These are phyloP conservation scores for Gloeostereum incarnatum DNA, from an alignment of 768 basidiomycete species.

Conservation along the genomic window DNA sequence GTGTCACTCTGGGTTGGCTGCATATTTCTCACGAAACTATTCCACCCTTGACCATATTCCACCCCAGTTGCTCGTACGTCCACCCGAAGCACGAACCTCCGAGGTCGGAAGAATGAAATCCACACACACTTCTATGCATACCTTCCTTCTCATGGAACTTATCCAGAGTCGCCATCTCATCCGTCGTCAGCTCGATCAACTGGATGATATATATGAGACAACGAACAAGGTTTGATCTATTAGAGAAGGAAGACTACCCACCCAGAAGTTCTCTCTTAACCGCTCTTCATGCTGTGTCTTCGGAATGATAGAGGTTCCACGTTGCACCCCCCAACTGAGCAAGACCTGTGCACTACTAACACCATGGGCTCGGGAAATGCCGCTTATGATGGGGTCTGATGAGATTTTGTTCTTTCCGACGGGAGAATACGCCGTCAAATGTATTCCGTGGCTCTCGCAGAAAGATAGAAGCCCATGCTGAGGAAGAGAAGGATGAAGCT, in stretches of 20 bases:
- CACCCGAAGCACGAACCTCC: constrained; percentile 25
- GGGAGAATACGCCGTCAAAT: constrained; percentile 38
- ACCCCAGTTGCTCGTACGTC: constrained; percentile 26
- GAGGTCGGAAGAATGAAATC: constrained; percentile 18
- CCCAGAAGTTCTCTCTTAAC: constrained; percentile 32
- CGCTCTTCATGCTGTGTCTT: constrained; percentile 36
- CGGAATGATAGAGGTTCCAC: constrained; percentile 43
- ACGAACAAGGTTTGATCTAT: neutral
- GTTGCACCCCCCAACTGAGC: constrained; percentile 49
- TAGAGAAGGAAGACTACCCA: no score
- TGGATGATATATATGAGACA: constrained; percentile 13
- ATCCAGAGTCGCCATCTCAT: constrained; percentile 29
- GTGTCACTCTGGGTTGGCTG: no score
- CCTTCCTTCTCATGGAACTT: constrained; percentile 26
- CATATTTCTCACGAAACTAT: no score
- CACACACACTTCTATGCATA: constrained; percentile 26
- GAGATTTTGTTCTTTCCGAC: constrained; percentile 20
- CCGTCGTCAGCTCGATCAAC: constrained; percentile 20
- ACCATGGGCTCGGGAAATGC: constrained; percentile 18
- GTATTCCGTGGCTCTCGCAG: constrained; percentile 31
- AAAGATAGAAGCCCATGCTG: constrained; percentile 31
- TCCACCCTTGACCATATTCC: constrained; percentile 22
- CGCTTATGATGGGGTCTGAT: constrained; percentile 15
- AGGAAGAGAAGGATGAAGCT: constrained; percentile 36
- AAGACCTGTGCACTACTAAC: constrained; percentile 34